Evolutionary conservation across 495 filamentous ascomycete genomes (phyloP).

Genomic region (Talaromyces stipitatus): DNA sequence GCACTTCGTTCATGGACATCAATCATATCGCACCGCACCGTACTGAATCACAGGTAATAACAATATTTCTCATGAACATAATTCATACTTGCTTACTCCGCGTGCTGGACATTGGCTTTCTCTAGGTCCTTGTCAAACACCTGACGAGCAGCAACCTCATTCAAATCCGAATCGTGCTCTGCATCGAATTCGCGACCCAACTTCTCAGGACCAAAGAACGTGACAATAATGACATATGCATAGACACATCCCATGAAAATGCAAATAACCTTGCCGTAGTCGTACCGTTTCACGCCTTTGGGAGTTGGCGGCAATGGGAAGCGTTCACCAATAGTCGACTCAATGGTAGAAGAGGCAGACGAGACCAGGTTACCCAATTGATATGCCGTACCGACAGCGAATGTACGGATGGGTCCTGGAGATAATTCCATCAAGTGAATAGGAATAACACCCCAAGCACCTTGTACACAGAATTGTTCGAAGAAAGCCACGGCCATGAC

Average conservation of each 20-base stretch:
- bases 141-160: slow-evolving; percentile 40
- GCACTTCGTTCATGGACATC: background rate
- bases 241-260: slow-evolving; percentile 95
- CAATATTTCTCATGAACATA: background rate
- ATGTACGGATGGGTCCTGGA: slow-evolving; percentile 73
- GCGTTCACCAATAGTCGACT: slow-evolving; percentile 70
- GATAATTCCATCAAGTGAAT: slow-evolving; percentile 86
- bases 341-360: slow-evolving; percentile 74
- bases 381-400: slow-evolving; percentile 76
- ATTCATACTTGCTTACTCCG: background rate
- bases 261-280: slow-evolving; percentile 85
- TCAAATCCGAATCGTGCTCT: slow-evolving; percentile 56
- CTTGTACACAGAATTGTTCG: slow-evolving; percentile 85
- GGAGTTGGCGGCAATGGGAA: slow-evolving; percentile 62
- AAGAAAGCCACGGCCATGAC: slow-evolving; percentile 86
- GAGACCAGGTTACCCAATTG: slow-evolving; percentile 82
- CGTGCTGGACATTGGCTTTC: background rate
- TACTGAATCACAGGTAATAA: background rate
- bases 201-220: slow-evolving; percentile 71
- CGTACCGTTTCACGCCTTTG: slow-evolving; percentile 45
- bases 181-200: slow-evolving; percentile 59
- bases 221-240: slow-evolving; percentile 68
- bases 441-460: slow-evolving; percentile 77
- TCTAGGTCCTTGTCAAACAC: slow-evolving; percentile 6
- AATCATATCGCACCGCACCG: background rate